Evolutionary conservation across 1,284 basidiomycete genomes (phyloP).

Genomic region (Trametes sp.): DNA sequence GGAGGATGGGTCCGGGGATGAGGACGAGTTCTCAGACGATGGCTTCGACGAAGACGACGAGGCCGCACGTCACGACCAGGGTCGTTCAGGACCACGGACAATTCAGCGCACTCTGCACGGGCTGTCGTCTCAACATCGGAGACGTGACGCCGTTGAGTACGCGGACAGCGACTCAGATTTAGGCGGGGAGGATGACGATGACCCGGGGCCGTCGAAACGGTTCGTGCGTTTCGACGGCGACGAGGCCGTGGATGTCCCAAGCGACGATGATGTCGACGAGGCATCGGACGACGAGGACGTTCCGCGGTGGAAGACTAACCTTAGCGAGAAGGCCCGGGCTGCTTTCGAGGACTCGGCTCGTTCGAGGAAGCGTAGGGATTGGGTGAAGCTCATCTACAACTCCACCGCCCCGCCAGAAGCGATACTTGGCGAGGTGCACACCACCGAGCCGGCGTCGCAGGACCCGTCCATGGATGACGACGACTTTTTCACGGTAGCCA

Average conservation of each 20-base stretch:
- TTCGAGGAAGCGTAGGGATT: conserved; percentile 65
- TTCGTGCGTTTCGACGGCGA: conserved; percentile 55
- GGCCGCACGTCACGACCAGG: conserved; percentile 44
- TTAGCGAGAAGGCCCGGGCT: conserved; percentile 67
- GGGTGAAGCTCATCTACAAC: conserved; percentile 89
- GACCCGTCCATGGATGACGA: conserved; percentile 57
- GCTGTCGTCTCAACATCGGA: conserved; percentile 46
- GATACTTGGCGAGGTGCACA: conserved; percentile 60
- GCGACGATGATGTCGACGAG: conserved; percentile 52
- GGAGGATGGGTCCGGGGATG: conserved; percentile 39
- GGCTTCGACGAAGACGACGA: conserved; percentile 30
- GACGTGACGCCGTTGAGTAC: conserved; percentile 64
- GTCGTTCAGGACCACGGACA: conserved; percentile 57
- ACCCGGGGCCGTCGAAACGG: conserved; percentile 34
- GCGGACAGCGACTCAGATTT: conserved; percentile 85
- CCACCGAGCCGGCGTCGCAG: conserved; percentile 38
- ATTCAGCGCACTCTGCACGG: conserved; percentile 49
- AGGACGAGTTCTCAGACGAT: conserved; percentile 35
- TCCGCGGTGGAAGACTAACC: conserved; percentile 84
- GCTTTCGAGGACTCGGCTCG: conserved; percentile 53
- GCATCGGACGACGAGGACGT: conserved; percentile 47
- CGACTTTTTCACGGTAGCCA: conserved; percentile 79
- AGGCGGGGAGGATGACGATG: conserved; percentile 57
- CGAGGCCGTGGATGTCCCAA: conserved; percentile 57
- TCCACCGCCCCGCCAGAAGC: conserved; percentile 75